Evolutionary conservation across 2,329 filamentous ascomycete genomes (phyloP).

Genomic region (Dendrostoma leiphaemia): DNA sequence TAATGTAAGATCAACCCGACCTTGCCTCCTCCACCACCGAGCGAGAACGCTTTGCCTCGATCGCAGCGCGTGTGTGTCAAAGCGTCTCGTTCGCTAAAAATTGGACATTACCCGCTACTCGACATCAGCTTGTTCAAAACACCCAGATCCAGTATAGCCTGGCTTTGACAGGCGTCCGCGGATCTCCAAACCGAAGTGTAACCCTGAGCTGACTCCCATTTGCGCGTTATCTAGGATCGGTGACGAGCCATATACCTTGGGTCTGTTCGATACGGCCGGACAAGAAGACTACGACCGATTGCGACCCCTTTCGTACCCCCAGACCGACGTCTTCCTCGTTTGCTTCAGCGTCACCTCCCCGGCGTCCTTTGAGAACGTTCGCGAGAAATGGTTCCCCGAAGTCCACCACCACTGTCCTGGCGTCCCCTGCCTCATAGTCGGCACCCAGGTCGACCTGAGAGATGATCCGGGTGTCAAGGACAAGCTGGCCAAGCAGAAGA

Average conservation of each 20-base stretch:
- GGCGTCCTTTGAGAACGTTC: constrained; percentile 97
- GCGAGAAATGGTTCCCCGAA: constrained; percentile 98
- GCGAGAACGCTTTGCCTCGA: not conserved
- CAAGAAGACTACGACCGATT: constrained; percentile 99
- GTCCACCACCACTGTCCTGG: constrained; percentile 98
- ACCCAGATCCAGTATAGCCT: not conserved
- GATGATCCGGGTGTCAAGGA: constrained; percentile 85
- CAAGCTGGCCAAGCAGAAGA: constrained; percentile 94
- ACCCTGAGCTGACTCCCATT: constrained; percentile 9
- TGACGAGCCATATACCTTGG: constrained; percentile 96
- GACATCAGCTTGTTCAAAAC: not conserved
- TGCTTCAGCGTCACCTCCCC: constrained; percentile 98
- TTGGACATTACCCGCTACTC: not conserved
- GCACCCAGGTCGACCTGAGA: constrained; percentile 93
- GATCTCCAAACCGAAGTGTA: not conserved
- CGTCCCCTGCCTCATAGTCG: constrained; percentile 95
- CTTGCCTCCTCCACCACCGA: constrained; percentile 9
- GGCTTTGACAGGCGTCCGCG: not conserved
- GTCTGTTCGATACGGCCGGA: constrained; percentile 96
- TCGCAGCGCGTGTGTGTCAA: constrained; percentile 12
- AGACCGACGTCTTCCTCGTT: constrained; percentile 97
- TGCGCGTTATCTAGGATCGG: constrained; percentile 71
- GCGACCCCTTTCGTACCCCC: constrained; percentile 92
- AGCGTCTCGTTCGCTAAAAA: constrained; percentile 6
- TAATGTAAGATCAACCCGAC: constrained; percentile 79